Conservation (phyloP, 352 stramenopile species). For the Globisporangium heterothallicum region DNA sequence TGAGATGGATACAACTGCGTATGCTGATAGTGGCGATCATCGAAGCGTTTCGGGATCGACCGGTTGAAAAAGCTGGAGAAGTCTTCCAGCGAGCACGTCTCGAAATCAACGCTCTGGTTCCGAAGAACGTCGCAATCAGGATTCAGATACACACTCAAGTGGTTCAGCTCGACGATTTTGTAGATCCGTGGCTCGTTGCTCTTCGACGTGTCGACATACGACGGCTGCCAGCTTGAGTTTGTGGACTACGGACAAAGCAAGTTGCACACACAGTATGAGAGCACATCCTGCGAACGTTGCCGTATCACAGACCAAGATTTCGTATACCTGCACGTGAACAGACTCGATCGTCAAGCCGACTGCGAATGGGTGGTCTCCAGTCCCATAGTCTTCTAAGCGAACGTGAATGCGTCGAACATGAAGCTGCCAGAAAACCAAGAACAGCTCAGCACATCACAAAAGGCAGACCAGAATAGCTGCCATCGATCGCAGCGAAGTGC, state of each 20-base stretch:
- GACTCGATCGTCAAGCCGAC: slow-evolving; percentile 81
- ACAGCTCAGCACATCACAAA: slow-evolving; percentile 6
- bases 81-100: slow-evolving; percentile 65
- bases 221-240: slow-evolving; percentile 83
- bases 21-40: slow-evolving; percentile 57
- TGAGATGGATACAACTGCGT: slow-evolving; percentile 67
- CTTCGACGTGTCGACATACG: slow-evolving; percentile 74
- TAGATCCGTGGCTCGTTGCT: slow-evolving; percentile 85
- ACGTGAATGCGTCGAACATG: slow-evolving; percentile 85
- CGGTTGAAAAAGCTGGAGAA: slow-evolving; percentile 74
- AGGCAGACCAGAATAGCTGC: background rate
- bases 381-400: slow-evolving; percentile 68
- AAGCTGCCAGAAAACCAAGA: slow-evolving; percentile 28
- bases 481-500: background rate
- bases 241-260: slow-evolving; percentile 50
- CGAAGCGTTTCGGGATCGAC: slow-evolving; percentile 80
- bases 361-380: slow-evolving; percentile 77
- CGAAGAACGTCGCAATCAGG: slow-evolving; percentile 65
- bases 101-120: slow-evolving; percentile 52
- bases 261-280: slow-evolving; percentile 1
- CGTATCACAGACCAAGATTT: too few relatives aligned
- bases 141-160: slow-evolving; percentile 83
- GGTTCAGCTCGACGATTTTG: slow-evolving; percentile 86
- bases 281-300: too few relatives aligned
- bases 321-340: slow-evolving; percentile 58